Evolutionary conservation across 305 asterid genomes (phyloP), one percentile per base, ranked within the genome.

Genomic region (Rubia peregrina): DNA sequence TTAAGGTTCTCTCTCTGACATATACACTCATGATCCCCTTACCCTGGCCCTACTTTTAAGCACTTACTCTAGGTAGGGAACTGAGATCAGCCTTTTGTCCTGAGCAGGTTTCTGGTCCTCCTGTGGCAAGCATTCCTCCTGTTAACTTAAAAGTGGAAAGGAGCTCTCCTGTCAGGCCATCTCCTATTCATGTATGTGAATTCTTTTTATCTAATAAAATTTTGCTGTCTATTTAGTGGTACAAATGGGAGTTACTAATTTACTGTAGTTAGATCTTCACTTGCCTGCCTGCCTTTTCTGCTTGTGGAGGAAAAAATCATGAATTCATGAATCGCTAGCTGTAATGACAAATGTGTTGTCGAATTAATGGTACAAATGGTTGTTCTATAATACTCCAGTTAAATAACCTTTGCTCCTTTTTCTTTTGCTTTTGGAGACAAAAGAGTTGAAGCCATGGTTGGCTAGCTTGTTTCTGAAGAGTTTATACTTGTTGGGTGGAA

Each of bases 161-260:
- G 77, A 90, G 95, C 89, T 95, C 99, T 63, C 99, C 98, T 79
- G 97, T 80, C 69, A 85, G 97, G 88, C 97, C 98, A 57, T 84
- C 97, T 73, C 91, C 91, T 69, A 82, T 91, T 74, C 90, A 82
- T 78, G 98, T 95, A 91, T 66, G 95, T 81, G 66, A 24, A 67
- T 69, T 36, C 59, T 43, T 55, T 60, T 73, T 44, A 19, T 17
- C 0, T 9, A n/a, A 0, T 0, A 57, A 56, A 21, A 22, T 5
- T 38, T 40, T 49, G 8, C 12, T 30, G 21, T 63, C 62, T 17
- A 33, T 38, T 51, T 33, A 68, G 12, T 49, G 12, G 36, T 21
- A 10, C 36, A n/a, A 21, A 46, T 60, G 43, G 41, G 33, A 67
- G 70, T 41, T 62, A 48, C 21, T 14, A 22, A 42, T 17, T 55